Percentiles rank a stretch among this genome's conserved stretches.
These are phyloP conservation scores for Solanum megistacrolobum DNA, from an alignment of 257 asterid genomes.

Conservation along the genomic window DNA sequence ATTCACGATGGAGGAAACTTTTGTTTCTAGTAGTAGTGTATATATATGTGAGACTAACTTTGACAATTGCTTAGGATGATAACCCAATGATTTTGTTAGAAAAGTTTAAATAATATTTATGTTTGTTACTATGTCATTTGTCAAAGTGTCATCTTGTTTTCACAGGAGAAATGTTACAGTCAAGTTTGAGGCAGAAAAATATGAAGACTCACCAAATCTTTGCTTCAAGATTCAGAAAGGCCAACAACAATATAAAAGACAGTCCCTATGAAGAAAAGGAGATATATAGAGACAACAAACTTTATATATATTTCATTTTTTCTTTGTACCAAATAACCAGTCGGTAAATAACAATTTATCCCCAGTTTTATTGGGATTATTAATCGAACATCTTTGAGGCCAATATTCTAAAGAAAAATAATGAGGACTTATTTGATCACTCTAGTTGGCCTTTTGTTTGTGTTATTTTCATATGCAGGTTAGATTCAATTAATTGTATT, in stretches of 20 bases:
- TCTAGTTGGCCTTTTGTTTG: constrained; percentile 12
- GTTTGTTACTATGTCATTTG: neutral
- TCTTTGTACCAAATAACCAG: constrained; percentile 39
- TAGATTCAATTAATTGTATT: neutral
- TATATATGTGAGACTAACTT: neutral
- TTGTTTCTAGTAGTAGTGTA: neutral
- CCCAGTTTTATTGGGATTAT: neutral
- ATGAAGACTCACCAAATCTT: constrained; percentile 13
- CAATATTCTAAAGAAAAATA: constrained; percentile 6
- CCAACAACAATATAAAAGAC: constrained; percentile 1
- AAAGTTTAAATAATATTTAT: neutral
- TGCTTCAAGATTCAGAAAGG: constrained; percentile 43
- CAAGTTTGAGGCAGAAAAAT: neutral
- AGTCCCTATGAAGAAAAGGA: neutral
- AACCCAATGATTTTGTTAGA: neutral
- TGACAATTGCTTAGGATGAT: neutral
- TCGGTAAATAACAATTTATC: constrained; percentile 22
- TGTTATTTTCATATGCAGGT: constrained; percentile 44
- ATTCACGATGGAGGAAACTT: neutral
- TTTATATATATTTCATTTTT: neutral
- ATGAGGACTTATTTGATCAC: constrained; percentile 13
- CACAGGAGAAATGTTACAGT: constrained; percentile 3
- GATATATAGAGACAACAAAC: constrained; percentile 6
- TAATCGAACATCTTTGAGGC: neutral
- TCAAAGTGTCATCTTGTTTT: neutral